Percentiles rank a stretch among this genome's conserved stretches.
These are phyloP conservation scores for Dactylonectria macrodidyma DNA, from an alignment of 2,329 filamentous ascomycete genomes.

Conservation along the genomic window DNA sequence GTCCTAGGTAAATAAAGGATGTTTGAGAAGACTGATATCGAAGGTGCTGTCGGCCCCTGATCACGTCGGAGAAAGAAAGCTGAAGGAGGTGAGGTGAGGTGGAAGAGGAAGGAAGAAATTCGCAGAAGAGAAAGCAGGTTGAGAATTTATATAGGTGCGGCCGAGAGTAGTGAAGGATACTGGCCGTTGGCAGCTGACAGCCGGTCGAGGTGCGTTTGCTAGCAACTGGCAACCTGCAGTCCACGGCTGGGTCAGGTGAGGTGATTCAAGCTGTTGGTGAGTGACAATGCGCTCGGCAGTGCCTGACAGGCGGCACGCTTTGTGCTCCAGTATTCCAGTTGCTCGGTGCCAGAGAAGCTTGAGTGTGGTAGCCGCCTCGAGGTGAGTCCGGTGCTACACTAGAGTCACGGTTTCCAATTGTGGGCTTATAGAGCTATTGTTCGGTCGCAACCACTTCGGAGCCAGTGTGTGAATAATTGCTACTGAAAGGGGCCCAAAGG, in stretches of 20 bases:
- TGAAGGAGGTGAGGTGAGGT: slow-evolving; percentile 31
- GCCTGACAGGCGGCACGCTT: background rate
- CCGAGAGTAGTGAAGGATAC: background rate
- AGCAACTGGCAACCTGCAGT: background rate
- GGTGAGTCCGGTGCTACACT: background rate
- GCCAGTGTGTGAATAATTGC: background rate
- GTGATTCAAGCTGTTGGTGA: background rate
- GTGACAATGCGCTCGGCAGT: background rate
- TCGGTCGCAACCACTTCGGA: background rate
- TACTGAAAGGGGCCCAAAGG: background rate
- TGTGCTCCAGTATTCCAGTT: background rate
- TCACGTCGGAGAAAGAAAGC: background rate
- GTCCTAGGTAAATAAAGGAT: background rate
- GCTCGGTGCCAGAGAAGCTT: background rate
- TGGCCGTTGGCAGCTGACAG: slow-evolving; percentile 14
- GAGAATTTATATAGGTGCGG: background rate
- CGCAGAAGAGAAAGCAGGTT: background rate
- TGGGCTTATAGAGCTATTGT: background rate
- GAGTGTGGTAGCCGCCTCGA: background rate
- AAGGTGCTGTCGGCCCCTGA: slow-evolving; percentile 7
- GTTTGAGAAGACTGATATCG: background rate
- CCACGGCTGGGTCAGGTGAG: too few relatives aligned
- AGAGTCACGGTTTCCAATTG: background rate
- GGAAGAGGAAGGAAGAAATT: background rate
- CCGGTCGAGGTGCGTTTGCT: background rate